Evolutionary conservation across 805 yeast genomes (phyloP).

Genomic region (Candida andamanensis): DNA sequence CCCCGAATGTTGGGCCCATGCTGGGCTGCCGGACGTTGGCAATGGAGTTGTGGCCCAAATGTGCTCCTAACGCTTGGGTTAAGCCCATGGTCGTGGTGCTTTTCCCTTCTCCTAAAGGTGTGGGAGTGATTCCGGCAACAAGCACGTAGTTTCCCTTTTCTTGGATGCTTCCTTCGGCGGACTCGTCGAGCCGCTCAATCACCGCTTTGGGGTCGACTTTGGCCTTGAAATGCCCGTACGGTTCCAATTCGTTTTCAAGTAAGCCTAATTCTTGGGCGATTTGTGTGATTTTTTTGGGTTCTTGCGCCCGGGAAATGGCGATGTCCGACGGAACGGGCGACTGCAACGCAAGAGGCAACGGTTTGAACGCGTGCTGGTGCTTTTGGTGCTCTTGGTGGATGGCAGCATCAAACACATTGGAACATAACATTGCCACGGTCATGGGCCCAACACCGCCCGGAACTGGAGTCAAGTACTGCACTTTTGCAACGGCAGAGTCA

Average conservation of each 20-base stretch:
- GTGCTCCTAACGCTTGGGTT: conserved; percentile 96
- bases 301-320: conserved; percentile 83
- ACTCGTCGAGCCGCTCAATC: conserved; percentile 44
- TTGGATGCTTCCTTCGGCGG: conserved; percentile 59
- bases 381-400: conserved; percentile 43
- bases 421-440: conserved; percentile 95
- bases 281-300: conserved; percentile 72
- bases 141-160: conserved; percentile 82
- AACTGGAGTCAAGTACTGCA: conserved; percentile 83
- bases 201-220: conserved; percentile 56
- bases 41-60: conserved; percentile 71
- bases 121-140: conserved; percentile 97
- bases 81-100: conserved; percentile 94
- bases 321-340: conserved; percentile 86
- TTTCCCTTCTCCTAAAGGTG: conserved; percentile 98
- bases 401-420: conserved; percentile 80
- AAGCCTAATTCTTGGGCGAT: conserved; percentile 84
- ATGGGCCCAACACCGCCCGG: conserved; percentile 99
- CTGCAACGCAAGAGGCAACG: conserved; percentile 47
- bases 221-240: conserved; percentile 85
- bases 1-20: conserved; percentile 98
- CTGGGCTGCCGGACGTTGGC: conserved; percentile 98
- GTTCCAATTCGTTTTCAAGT: conserved; percentile 72
- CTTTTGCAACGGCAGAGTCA: conserved; percentile 56
- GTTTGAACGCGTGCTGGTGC: conserved; percentile 38